phyloP scores from a whole-genome alignment of 176 grass and related monocot genomes.

The Juncus effusus region DNA sequence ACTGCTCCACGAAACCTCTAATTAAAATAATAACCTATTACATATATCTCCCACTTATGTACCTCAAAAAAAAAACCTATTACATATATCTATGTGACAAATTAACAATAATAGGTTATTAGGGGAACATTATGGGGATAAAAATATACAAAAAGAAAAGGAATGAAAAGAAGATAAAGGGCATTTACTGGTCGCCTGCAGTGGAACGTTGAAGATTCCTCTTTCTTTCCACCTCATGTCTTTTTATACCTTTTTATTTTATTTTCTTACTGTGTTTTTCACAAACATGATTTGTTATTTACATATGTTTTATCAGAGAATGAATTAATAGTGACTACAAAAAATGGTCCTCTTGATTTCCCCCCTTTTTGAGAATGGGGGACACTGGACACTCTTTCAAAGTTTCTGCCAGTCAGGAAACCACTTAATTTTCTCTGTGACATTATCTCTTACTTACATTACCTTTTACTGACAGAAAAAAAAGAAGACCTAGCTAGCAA shows the following conservation, averaged over 20 bases:
- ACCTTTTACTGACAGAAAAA: too few relatives aligned
- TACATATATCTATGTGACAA: too few relatives aligned
- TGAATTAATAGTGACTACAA: too few relatives aligned
- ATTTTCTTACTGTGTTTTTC: neutral
- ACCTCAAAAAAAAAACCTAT: too few relatives aligned
- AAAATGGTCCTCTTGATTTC: neutral
- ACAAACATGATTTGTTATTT: too few relatives aligned
- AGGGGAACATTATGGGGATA: neutral
- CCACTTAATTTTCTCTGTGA: conserved; percentile 1
- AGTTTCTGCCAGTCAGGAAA: conserved; percentile 26
- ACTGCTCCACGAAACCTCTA: too few relatives aligned
- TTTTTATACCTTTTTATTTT: conserved; percentile 16
- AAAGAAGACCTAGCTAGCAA: neutral
- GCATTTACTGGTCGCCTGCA: neutral
- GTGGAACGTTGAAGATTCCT: conserved; percentile 4
- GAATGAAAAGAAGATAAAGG: conserved; percentile 33
- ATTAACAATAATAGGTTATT: too few relatives aligned
- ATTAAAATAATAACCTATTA: too few relatives aligned
- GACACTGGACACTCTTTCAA: conserved; percentile 22
- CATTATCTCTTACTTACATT: too few relatives aligned
- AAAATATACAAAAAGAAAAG: conserved; percentile 15
- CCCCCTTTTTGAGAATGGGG: conserved; percentile 28
- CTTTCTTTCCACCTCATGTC: neutral
- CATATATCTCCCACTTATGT: too few relatives aligned
- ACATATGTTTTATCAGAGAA: too few relatives aligned